These are phyloP conservation scores for Verticillium nubilum DNA, from an alignment of 2,329 filamentous ascomycete genomes.

Conservation along the genomic window DNA sequence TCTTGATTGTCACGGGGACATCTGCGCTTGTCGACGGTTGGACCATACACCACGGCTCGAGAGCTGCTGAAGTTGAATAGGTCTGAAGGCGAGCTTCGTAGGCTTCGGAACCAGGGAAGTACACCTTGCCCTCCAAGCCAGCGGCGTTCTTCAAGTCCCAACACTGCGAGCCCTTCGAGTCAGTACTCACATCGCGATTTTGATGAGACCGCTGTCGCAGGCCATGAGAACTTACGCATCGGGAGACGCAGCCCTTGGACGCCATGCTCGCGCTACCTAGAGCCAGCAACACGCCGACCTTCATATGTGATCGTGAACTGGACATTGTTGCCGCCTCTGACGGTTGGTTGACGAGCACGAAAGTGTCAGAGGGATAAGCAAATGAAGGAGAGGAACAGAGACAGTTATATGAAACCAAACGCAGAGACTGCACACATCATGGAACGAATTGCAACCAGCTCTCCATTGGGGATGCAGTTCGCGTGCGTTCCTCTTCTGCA, in stretches of 20 bases:
- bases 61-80: slow-evolving; percentile 31
- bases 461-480: background rate
- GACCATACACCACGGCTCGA: slow-evolving; percentile 29
- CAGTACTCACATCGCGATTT: background rate
- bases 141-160: slow-evolving; percentile 14
- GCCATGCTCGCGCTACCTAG: background rate
- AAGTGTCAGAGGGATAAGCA: background rate
- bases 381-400: background rate
- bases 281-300: background rate
- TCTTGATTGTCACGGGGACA: slow-evolving; percentile 27
- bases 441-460: background rate
- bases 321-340: background rate
- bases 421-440: background rate
- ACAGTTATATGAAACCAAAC: background rate
- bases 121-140: slow-evolving; percentile 21
- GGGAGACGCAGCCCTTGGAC: background rate
- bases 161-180: slow-evolving; percentile 16
- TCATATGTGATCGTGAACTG: background rate
- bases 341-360: background rate
- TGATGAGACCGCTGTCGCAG: background rate
- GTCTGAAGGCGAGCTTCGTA: slow-evolving; percentile 24
- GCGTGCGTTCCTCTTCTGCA: background rate
- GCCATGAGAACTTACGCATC: slow-evolving; percentile 3
- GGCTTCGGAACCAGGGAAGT: slow-evolving; percentile 18
- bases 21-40: slow-evolving; percentile 26